Percentiles rank a stretch among this genome's conserved stretches.
Conservation (phyloP, 352 stramenopile genomes). For the Globisporangium paroecandrum region DNA sequence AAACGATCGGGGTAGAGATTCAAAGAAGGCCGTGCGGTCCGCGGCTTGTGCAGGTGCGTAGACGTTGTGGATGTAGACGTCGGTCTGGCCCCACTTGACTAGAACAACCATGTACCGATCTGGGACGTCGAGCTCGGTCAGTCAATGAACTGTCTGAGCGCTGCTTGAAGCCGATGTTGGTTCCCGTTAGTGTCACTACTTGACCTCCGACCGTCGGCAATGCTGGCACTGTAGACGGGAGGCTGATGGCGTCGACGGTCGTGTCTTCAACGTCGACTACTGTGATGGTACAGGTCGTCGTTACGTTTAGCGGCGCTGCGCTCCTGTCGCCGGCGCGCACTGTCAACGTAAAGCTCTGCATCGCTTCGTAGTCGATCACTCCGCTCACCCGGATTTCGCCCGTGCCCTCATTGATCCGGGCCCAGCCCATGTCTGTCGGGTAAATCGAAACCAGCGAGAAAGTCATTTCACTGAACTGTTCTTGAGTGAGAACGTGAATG, state of each 20-base stretch:
- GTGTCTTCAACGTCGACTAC: constrained; percentile 9
- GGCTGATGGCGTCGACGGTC: constrained; percentile 3
- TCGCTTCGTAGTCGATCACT: constrained; percentile 43
- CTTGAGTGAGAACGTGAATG: constrained; percentile 31
- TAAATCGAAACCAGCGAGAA: constrained; percentile 31
- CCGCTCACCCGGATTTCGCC: constrained; percentile 32
- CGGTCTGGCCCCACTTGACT: not conserved
- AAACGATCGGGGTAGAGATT: not conserved
- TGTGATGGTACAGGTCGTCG: constrained; percentile 1
- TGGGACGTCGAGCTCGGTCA: no score
- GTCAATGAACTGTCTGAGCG: constrained; percentile 27
- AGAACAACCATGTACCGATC: not conserved
- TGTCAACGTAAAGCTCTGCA: constrained; percentile 40
- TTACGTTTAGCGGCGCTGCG: not conserved
- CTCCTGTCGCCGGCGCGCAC: constrained; percentile 36
- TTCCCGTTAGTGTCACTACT: constrained; percentile 31
- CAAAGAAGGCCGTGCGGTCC: not conserved
- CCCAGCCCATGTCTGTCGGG: constrained; percentile 27
- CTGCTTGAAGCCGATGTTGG: constrained; percentile 62
- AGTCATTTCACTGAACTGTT: constrained; percentile 31
- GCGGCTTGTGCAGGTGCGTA: not conserved
- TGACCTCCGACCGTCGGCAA: constrained; percentile 40
- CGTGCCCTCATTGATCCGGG: constrained; percentile 28
- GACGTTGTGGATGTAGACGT: not conserved
- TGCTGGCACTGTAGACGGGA: not conserved